These are phyloP conservation scores for Drosera capensis DNA, from an alignment of 148 eudicot species.

Conservation along the genomic window DNA sequence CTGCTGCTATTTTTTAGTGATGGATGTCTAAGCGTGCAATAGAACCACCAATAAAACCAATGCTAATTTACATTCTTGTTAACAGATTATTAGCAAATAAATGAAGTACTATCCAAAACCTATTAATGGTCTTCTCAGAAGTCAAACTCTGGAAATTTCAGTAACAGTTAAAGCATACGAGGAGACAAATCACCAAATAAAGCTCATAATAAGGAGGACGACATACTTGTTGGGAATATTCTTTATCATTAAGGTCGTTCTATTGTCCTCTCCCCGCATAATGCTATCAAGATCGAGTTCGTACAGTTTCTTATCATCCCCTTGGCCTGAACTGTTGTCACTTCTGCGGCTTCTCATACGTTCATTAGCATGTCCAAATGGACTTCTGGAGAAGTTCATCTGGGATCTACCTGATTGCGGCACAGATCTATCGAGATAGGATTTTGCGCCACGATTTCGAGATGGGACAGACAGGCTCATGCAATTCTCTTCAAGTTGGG, in stretches of 20 bases:
- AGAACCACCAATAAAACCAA: too few relatives aligned
- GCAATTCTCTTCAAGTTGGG: conserved; percentile 40
- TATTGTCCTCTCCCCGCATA: conserved; percentile 55
- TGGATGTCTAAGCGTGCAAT: too few relatives aligned
- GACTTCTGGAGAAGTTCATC: conserved; percentile 33
- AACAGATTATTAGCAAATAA: neutral
- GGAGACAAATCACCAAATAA: neutral
- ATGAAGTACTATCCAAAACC: neutral
- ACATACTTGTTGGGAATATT: conserved; percentile 94
- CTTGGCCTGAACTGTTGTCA: conserved; percentile 35
- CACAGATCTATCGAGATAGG: conserved; percentile 46
- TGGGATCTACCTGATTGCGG: conserved; percentile 49
- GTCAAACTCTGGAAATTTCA: neutral
- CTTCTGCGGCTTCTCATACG: conserved; percentile 43
- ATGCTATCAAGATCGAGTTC: conserved; percentile 79
- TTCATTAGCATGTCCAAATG: conserved; percentile 53
- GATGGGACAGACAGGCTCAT: conserved; percentile 49
- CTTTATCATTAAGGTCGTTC: conserved; percentile 88
- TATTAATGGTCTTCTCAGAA: neutral
- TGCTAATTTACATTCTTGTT: too few relatives aligned
- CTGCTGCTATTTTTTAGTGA: too few relatives aligned
- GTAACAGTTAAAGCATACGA: neutral
- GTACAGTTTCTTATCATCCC: conserved; percentile 66
- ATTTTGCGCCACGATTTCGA: conserved; percentile 31
- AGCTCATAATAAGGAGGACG: conserved; percentile 5